Evolutionary conservation across 1,284 basidiomycete genomes (phyloP).

Genomic region (Ustilago esculenta): DNA sequence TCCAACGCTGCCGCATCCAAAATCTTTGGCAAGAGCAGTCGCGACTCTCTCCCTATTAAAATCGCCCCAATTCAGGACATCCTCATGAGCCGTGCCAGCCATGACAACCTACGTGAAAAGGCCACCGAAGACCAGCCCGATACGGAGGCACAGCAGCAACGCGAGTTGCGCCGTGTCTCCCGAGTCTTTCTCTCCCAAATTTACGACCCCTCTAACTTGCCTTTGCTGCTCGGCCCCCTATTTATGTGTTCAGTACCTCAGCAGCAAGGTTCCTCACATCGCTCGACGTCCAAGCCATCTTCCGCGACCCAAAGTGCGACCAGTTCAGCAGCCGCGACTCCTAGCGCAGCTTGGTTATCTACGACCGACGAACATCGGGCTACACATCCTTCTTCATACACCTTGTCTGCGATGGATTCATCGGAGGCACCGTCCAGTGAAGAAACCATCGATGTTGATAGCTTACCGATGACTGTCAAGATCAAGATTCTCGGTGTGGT

Average conservation of each 20-base stretch:
- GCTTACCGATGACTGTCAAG: conserved; percentile 37
- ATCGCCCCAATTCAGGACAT: conserved; percentile 23
- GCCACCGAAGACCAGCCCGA: conserved; percentile 6
- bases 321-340: background rate
- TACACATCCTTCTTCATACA: background rate
- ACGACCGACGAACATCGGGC: background rate
- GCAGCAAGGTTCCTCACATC: conserved; percentile 9
- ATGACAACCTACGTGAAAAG: conserved; percentile 29
- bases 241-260: conserved; percentile 44
- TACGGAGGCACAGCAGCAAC: conserved; percentile 19
- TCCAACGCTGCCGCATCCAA: conserved; percentile 32
- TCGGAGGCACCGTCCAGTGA: background rate
- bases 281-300: background rate
- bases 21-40: conserved; percentile 45
- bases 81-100: conserved; percentile 37
- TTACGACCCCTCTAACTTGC: conserved; percentile 34
- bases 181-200: conserved; percentile 32
- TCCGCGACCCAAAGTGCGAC: background rate
- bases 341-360: background rate
- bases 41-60: conserved; percentile 9
- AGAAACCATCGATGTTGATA: conserved; percentile 19
- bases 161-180: conserved; percentile 32
- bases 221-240: conserved; percentile 45
- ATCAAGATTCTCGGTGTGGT: conserved; percentile 49
- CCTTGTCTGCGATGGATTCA: background rate